Evolutionary conservation across 768 basidiomycete genomes (phyloP).

Genomic region (Boletus tomentosulus): DNA sequence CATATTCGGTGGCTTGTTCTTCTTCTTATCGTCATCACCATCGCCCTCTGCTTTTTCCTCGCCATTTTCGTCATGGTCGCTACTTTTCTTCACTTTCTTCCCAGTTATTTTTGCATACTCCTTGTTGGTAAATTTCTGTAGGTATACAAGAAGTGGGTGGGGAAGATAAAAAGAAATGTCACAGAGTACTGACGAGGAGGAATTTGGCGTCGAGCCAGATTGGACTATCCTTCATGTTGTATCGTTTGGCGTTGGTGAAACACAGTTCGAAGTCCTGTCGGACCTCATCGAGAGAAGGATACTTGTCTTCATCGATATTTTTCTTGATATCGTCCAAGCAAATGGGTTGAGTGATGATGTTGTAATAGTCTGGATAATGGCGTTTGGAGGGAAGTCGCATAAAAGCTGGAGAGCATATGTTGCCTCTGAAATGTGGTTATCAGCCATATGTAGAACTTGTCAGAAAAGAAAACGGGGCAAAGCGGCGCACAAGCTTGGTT

Average conservation of each 20-base stretch:
- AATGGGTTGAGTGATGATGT: conserved; percentile 73
- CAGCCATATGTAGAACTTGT: conserved; percentile 31
- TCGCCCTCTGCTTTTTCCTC: conserved; percentile 40
- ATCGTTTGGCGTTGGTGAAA: conserved; percentile 77
- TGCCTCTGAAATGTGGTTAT: conserved; percentile 48
- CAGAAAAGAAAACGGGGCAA: conserved; percentile 42
- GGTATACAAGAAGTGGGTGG: not conserved
- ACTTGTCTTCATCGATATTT: conserved; percentile 56
- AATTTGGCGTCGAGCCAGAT: conserved; percentile 84
- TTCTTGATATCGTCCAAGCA: conserved; percentile 87
- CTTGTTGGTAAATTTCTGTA: conserved; percentile 44
- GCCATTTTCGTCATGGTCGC: conserved; percentile 38
- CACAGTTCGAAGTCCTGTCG: conserved; percentile 71
- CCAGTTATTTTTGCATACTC: conserved; percentile 47
- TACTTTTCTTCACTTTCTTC: conserved; percentile 36
- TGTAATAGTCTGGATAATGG: conserved; percentile 84
- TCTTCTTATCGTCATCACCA: conserved; percentile 42
- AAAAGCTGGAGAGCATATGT: conserved; percentile 60
- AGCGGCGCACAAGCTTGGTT: conserved; percentile 34
- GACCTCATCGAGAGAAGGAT: conserved; percentile 62
- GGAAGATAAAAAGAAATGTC: not conserved
- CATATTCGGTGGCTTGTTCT: conserved; percentile 57
- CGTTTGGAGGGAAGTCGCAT: conserved; percentile 66
- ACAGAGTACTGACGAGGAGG: conserved; percentile 54
- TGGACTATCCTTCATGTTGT: conserved; percentile 73